Evolutionary conservation across 73 alveolate species (phyloP).

Genomic region (Paramecium biaurelia): DNA sequence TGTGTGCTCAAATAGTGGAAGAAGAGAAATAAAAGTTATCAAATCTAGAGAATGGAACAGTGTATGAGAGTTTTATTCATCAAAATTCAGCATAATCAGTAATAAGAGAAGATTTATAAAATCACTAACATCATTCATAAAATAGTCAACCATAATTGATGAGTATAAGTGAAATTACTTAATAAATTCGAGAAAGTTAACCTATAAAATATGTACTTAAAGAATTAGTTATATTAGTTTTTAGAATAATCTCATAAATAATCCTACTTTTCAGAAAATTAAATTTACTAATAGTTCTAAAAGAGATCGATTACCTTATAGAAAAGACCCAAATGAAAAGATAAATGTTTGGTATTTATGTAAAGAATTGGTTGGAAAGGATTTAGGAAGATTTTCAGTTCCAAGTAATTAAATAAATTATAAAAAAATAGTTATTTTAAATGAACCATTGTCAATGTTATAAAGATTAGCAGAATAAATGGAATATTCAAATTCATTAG

Average conservation of each 20-base stretch:
- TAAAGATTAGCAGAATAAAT: slow-evolving; percentile 89
- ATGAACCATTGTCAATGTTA: slow-evolving; percentile 96
- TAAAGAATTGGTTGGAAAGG: slow-evolving; percentile 68
- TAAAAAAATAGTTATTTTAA: slow-evolving; percentile 68
- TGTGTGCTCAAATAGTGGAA: neutral
- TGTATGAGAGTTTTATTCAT: slow-evolving; percentile 12
- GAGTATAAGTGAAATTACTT: neutral
- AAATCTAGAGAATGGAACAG: slow-evolving; percentile 20
- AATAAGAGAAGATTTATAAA: neutral
- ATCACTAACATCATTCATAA: neutral
- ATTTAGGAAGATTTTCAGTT: slow-evolving; percentile 60
- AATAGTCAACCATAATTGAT: neutral
- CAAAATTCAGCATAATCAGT: neutral
- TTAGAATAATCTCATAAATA: neutral
- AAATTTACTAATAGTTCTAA: neutral
- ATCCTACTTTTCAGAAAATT: slow-evolving; percentile 33
- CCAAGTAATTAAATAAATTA: slow-evolving; percentile 40
- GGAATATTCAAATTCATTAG: slow-evolving; percentile 77
- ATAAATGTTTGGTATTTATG: slow-evolving; percentile 57
- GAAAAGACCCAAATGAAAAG: slow-evolving; percentile 65
- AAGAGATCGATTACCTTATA: slow-evolving; percentile 44
- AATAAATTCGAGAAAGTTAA: neutral
- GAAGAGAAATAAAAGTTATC: slow-evolving; percentile 14
- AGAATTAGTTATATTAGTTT: neutral
- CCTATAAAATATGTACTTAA: slow-evolving; percentile 52